Percentiles rank a stretch among this genome's conserved stretches.
Evolutionary conservation across 2,329 filamentous ascomycete species (phyloP).

Genomic region (Chaetomium sp.): DNA sequence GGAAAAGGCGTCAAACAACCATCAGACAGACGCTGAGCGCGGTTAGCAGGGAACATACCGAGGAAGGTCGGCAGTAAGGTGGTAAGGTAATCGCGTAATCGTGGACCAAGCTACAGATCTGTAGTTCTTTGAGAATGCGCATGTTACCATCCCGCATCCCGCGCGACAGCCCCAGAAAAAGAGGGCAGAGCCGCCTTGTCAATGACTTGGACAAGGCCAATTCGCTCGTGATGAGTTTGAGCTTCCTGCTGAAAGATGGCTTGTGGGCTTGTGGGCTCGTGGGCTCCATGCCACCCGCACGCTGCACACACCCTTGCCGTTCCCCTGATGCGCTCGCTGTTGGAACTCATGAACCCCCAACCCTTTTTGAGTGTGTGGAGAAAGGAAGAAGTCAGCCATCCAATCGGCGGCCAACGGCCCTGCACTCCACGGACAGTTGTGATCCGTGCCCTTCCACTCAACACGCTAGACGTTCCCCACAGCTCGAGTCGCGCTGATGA

Average conservation of each 20-base stretch:
- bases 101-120: too few species aligned
- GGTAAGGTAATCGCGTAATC: too few species aligned
- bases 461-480: conserved; percentile 26
- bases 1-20: background rate
- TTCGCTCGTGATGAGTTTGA: background rate
- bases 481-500: conserved; percentile 30
- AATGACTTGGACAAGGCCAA: background rate
- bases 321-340: conserved; percentile 9
- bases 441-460: conserved; percentile 27
- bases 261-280: conserved; percentile 20
- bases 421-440: conserved; percentile 5
- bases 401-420: conserved; percentile 11
- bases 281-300: too few species aligned
- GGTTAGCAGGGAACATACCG: background rate
- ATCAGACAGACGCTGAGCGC: conserved; percentile 1
- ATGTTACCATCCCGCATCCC: background rate
- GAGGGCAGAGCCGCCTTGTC: background rate
- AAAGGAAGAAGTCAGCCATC: conserved; percentile 6
- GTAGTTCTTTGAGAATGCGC: background rate
- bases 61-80: background rate
- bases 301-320: conserved; percentile 25
- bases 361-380: conserved; percentile 23
- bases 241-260: conserved; percentile 8
- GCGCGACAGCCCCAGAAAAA: background rate
- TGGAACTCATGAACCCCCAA: conserved; percentile 15